Base-by-base conservation (phyloP, 176 grass and related monocot genomes). In the Oryza rufipogon region DNA sequence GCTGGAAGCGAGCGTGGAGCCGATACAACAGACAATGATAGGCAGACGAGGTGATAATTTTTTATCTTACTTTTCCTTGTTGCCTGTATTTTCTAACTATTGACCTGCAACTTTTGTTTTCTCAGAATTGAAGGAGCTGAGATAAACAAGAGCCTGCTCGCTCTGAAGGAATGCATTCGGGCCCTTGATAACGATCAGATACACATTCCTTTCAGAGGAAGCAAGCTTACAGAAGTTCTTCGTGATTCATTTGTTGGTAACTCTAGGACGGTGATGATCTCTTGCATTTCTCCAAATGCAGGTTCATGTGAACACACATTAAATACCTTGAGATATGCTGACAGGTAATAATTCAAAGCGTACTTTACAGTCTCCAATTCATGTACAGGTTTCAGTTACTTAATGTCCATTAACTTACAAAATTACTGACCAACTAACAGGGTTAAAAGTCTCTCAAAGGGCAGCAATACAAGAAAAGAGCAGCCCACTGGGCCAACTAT, bases 221-320 rank as follows among this genome's bases (percentile, higher is more conserved):
- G 96, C 93, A 96, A 99, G 78, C 88, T 99, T 77, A 99, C 96
- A 33, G 96, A 99, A 86, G 96, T 99, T 75, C 93, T 99, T 65
- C 93, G 96, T 72, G 96, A 99, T 77, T 99, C 96, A 17, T 99
- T 99, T 79, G 96, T 99, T 66, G 96, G 96, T 82, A 99, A 99
- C 76, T 99, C 96, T 22, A 85, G 91, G 56, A 99, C 96, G 4
- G 92, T 99, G 30, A 99, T 99, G 96, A 99, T 99, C 64, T 96
- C 93, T 75, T 99, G 96, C 84, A 96, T 99, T 80, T 99, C 96
- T 25, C 96, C 96, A 32, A 99, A 96, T 88, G 93, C 96, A 33
- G 91, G 91, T 78, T 99, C 96, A 89, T 99, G 96, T 81, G 96
- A 99, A 67, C 96, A 99, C 85, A 99, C 96, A 8, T 80, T 99